Evolutionary conservation across 2,329 filamentous ascomycete species (phyloP), one percentile per base, ranked within the genome.

Genomic region (Tolypocladium sp.): DNA sequence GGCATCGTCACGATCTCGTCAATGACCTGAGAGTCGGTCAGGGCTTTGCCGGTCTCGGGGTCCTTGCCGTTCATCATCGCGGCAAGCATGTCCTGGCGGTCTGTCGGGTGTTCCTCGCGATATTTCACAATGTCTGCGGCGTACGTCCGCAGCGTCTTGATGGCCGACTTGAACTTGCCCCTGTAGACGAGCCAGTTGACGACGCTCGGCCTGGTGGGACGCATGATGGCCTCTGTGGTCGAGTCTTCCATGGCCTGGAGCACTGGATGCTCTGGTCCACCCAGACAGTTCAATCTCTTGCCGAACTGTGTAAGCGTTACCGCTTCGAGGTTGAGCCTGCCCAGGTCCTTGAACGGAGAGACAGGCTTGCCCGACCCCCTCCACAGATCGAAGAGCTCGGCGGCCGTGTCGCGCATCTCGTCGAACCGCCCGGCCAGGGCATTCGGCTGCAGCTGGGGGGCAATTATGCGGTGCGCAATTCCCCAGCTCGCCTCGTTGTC

Each of bases 1-100:
- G 88, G 80, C 76, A 90, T 88, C 2, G 82, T 81, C 57, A 89
- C 82, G 63, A 90, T 84, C 68, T 90, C 87, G 69, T 89, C 84
- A 55, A 87, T 78, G 55, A 89, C 79, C 60, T 83, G 82, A 12
- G 81, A 80, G 5, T 88, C 81, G 5, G 73, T 79, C 63, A 90
- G 75, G 2, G 72, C 72, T 60, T 79, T 75, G 35, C 83, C 84
- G 0, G 86, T 88, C 66, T 86, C 78, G 0, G 83, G 81, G 63
- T 90, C 87, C 46, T 76, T 79, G 15, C 75, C 79, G 58, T 80
- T 78, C 60, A 90, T 69, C 68, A 90, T 75, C 3, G 81, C 79
- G 56, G 84, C 77, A 10, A 90, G 77, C 35, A 89, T 64, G 64
- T 90, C 87, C 54, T 81, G 78, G n/a, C 80, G 79, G 15, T 81